Conservation (phyloP, 495 filamentous ascomycete species). For the Hypoxylon subgilvum region DNA sequence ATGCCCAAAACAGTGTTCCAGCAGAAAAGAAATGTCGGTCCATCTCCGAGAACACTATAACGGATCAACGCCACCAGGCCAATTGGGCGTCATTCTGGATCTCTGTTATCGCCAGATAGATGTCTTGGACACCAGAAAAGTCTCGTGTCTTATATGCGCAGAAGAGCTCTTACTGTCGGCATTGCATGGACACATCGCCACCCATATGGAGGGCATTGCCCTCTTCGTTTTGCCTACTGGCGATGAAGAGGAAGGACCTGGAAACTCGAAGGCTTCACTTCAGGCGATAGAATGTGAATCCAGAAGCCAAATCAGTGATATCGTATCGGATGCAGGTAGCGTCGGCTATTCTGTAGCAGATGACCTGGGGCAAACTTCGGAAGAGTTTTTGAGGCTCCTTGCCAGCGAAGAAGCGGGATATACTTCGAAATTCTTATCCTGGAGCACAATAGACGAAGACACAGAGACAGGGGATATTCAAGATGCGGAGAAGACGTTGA, state of each 20-base stretch:
- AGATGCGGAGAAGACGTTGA: no score
- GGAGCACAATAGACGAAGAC: no score
- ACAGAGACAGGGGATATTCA: no score
- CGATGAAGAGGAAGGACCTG: not conserved
- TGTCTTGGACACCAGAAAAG: not conserved
- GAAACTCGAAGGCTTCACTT: no score
- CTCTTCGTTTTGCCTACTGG: not conserved
- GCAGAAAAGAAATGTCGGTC: not conserved
- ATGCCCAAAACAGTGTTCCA: not conserved
- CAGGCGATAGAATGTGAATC: no score
- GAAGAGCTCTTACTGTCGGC: not conserved
- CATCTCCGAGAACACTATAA: not conserved
- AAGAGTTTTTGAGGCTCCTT: no score
- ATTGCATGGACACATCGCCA: not conserved
- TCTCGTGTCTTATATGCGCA: not conserved
- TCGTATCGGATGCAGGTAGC: no score
- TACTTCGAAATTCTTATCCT: no score
- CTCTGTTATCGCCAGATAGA: not conserved
- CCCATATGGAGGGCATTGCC: not conserved
- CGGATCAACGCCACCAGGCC: not conserved
- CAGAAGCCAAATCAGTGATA: no score
- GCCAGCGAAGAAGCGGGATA: no score
- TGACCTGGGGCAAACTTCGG: no score
- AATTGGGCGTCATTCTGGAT: not conserved
- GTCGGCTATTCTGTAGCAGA: no score